Conservation (phyloP, 1,284 basidiomycete species). For the Blastosporella zonata region DNA sequence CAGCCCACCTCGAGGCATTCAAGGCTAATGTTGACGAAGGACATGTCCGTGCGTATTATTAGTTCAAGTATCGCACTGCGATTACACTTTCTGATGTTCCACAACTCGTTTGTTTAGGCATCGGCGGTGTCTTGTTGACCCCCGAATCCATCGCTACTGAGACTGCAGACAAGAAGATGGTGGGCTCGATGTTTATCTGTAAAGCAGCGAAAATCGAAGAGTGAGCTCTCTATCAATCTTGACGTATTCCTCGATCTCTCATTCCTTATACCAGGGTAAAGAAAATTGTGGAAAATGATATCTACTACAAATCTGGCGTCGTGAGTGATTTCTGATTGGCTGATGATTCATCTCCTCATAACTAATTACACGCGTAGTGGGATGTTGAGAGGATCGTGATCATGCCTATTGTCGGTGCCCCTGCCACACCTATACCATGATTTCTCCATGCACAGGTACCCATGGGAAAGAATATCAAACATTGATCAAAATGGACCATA, state of each 20-base stretch:
- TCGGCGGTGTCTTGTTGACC: constrained; percentile 36
- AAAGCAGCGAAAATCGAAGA: constrained; percentile 40
- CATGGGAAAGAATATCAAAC: not conserved
- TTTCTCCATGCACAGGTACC: not conserved
- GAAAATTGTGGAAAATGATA: constrained; percentile 34
- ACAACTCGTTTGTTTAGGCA: constrained; percentile 26
- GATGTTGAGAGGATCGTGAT: constrained; percentile 38
- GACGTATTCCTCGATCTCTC: constrained; percentile 4
- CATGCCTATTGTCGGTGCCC: constrained; percentile 28
- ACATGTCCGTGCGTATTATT: constrained; percentile 39
- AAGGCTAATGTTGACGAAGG: constrained; percentile 40
- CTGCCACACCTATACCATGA: constrained; percentile 30
- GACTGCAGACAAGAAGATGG: constrained; percentile 36
- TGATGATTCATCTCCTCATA: not conserved
- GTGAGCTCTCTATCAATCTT: constrained; percentile 27
- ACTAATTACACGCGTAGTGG: constrained; percentile 29
- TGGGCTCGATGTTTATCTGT: constrained; percentile 40
- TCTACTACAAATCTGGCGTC: constrained; percentile 39
- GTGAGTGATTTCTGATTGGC: constrained; percentile 34
- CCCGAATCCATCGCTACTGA: constrained; percentile 36
- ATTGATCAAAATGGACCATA: not conserved
- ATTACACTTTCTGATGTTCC: not conserved
- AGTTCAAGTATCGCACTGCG: not conserved
- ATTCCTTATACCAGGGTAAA: constrained; percentile 28
- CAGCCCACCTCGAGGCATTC: constrained; percentile 40